phyloP scores from a whole-genome alignment of 1,284 basidiomycete genomes.

The Ceratobasidium sp. region DNA sequence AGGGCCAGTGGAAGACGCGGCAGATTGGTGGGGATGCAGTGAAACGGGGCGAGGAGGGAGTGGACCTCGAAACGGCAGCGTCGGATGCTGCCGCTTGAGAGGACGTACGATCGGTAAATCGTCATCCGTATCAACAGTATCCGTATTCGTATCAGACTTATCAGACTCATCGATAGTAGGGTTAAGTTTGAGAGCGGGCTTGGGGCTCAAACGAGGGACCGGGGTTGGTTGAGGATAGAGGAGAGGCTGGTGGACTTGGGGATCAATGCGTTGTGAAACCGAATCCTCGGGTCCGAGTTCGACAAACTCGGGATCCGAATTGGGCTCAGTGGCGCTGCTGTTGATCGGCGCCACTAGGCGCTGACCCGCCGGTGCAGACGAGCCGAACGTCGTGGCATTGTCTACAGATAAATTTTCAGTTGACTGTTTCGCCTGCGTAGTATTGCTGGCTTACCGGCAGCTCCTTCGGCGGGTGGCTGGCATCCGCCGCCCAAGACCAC shows the following conservation, averaged over 20 bases:
- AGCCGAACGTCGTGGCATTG: too few species aligned
- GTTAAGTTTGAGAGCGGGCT: not conserved
- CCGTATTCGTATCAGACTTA: not conserved
- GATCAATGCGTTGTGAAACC: slow-evolving; percentile 6
- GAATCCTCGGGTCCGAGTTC: slow-evolving; percentile 21
- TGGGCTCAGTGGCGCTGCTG: not conserved
- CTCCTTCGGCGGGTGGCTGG: not conserved
- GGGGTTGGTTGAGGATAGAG: not conserved
- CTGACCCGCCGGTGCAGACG: not conserved
- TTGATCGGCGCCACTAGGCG: not conserved
- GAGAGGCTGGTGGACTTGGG: not conserved
- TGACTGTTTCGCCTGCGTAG: not conserved
- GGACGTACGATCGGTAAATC: not conserved
- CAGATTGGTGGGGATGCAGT: not conserved
- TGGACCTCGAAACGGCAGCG: too few species aligned
- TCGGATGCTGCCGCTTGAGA: not conserved
- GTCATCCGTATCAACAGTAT: not conserved
- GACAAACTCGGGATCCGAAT: not conserved
- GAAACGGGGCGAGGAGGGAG: not conserved
- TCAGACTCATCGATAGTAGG: not conserved
- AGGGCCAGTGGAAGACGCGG: too few species aligned
- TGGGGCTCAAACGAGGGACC: too few species aligned
- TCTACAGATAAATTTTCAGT: too few species aligned
- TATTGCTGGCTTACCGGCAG: not conserved
- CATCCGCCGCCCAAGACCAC: slow-evolving; percentile 5